phyloP scores from a whole-genome alignment of 352 stramenopile species.

The Globisporangium cederbergense region DNA sequence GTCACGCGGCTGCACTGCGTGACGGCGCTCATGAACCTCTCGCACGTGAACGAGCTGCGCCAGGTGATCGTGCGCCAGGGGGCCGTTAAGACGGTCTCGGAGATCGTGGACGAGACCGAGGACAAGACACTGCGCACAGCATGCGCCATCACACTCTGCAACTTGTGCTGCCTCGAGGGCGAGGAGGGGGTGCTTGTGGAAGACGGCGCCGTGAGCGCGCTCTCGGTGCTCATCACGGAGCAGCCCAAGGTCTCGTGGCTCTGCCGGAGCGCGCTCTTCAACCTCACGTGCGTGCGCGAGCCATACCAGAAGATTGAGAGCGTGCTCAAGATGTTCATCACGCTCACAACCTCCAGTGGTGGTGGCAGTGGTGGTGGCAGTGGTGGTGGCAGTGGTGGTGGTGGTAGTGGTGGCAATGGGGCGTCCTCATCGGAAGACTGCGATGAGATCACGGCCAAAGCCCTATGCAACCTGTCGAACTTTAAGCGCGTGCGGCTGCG shows the following conservation, averaged over 20 bases:
- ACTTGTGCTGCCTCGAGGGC: slow-evolving; percentile 79
- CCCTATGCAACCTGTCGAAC: slow-evolving; percentile 88
- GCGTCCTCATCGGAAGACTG: slow-evolving; percentile 29
- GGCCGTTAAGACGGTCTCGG: slow-evolving; percentile 66
- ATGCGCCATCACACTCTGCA: slow-evolving; percentile 85
- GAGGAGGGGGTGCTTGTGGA: slow-evolving; percentile 78
- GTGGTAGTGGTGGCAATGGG: neutral
- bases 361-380: slow-evolving; percentile 14
- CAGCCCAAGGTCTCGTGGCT: slow-evolving; percentile 60
- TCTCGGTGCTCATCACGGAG: slow-evolving; percentile 82
- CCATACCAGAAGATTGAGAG: slow-evolving; percentile 88
- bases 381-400: slow-evolving; percentile 4
- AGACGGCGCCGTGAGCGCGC: slow-evolving; percentile 72
- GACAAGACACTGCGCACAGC: slow-evolving; percentile 65
- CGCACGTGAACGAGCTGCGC: slow-evolving; percentile 57
- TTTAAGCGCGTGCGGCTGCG: slow-evolving; percentile 77
- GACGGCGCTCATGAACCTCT: slow-evolving; percentile 85
- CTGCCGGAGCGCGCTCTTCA: slow-evolving; percentile 81
- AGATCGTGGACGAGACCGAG: slow-evolving; percentile 66
- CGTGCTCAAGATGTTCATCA: slow-evolving; percentile 72
- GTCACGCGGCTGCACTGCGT: slow-evolving; percentile 70
- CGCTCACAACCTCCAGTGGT: slow-evolving; percentile 47
- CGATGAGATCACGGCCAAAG: slow-evolving; percentile 62
- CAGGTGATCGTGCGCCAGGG: slow-evolving; percentile 64
- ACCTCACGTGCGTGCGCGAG: slow-evolving; percentile 83